Evolutionary conservation across 2,329 filamentous ascomycete genomes (phyloP), one percentile per base, ranked within the genome.

Genomic region (Didymella pomorum): DNA sequence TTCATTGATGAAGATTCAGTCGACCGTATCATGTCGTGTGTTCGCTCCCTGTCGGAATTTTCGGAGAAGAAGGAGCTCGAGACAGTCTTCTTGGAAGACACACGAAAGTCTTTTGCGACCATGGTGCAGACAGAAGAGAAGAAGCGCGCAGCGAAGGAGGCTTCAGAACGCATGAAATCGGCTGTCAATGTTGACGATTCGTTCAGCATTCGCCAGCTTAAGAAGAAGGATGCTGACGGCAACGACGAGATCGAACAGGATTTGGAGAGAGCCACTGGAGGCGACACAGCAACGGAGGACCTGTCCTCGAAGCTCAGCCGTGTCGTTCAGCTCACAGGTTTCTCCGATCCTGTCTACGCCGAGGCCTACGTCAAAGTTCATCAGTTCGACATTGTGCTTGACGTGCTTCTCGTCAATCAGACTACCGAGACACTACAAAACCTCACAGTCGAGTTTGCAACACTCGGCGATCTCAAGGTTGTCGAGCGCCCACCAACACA

Each of bases 51-150:
- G 26, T 91, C 93, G 4, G 93, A 98, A 72, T 97, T 97, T 73
- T 86, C 88, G 14, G 83, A 96, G 74, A 92, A 91, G 80, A 96
- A 95, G 79, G 91, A 96, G 69, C 85, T 99, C 5, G 93, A 97
- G 78, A 89, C 87, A 0, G 93, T 96, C 1, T 99, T 97, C 84
- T 82, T 99, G 31, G 89, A 97, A 64, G 95, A 99, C 75, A 99
- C 95, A 0, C 86, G 92, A 67, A 96, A 94, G 76, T 96, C 95
- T 1, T 99, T 99, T 87, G 87, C 92, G 58, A 92, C 92, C 31
- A 98, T 98, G 92, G 94, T 99, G 0, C 91, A 96, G 70, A 92
- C 93, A 1, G 95, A 98, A 71, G 95, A 99, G 81, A 96, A 93
- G 86, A 99, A 98, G 83, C 89, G 95, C 46, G 92, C 90, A n/a